Conservation (phyloP, 106 monocot species). For the Hemerocallis citrina region DNA sequence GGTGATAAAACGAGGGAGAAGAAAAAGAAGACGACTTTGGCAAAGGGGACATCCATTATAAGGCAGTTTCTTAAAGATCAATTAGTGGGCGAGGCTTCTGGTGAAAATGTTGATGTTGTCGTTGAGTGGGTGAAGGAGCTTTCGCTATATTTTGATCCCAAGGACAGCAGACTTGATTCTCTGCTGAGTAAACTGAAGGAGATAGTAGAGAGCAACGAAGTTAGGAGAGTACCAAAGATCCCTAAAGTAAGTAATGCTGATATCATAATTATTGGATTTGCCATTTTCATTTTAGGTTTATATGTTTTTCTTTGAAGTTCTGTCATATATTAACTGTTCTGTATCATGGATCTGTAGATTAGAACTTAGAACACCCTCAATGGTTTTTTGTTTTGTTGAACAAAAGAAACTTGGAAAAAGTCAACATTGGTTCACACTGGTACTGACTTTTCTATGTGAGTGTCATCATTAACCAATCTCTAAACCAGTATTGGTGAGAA, state of each 20-base stretch:
- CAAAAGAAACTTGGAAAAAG: no score
- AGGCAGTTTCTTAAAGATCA: slow-evolving; percentile 45
- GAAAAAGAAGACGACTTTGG: slow-evolving; percentile 79
- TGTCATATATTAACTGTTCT: neutral
- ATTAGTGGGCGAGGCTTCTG: slow-evolving; percentile 5
- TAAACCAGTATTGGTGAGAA: no score
- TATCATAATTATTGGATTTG: neutral
- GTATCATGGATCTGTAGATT: neutral
- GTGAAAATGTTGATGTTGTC: slow-evolving; percentile 25
- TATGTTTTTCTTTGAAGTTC: no score
- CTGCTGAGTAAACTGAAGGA: slow-evolving; percentile 66
- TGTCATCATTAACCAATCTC: no score
- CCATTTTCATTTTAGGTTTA: neutral
- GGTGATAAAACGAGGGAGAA: slow-evolving; percentile 64
- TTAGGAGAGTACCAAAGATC: slow-evolving; percentile 94
- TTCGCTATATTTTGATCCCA: slow-evolving; percentile 58
- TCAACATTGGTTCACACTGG: no score
- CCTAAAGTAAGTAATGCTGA: slow-evolving; percentile 62
- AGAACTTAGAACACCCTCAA: no score
- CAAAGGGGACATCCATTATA: slow-evolving; percentile 55
- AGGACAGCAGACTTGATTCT: slow-evolving; percentile 22
- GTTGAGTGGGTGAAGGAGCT: slow-evolving; percentile 34
- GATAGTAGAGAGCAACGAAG: slow-evolving; percentile 93
- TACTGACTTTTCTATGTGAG: no score
- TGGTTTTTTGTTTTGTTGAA: no score